A percentile compares a stretch with the other conserved stretches of the same genome.
Conservation (phyloP, 441 rosid genomes). For the Mallotus repandus region DNA sequence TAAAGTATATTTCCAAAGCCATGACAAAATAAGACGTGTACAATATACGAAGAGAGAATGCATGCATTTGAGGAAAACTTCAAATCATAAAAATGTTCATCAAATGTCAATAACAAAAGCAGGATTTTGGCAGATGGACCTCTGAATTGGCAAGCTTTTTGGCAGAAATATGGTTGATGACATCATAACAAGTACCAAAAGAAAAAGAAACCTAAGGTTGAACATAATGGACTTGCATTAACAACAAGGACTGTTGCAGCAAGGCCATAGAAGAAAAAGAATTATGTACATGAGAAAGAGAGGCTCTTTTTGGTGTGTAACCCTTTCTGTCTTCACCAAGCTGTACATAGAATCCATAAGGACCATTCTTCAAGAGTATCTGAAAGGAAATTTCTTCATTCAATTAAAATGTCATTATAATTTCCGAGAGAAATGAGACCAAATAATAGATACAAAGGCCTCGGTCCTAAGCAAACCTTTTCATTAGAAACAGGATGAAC, state of each 20-base stretch:
- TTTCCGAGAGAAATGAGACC: conserved; percentile 7
- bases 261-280: background rate
- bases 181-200: background rate
- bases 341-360: conserved; percentile 90
- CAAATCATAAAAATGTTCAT: background rate
- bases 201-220: conserved; percentile 14
- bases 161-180: background rate
- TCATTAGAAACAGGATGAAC: conserved; percentile 78
- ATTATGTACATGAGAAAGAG: conserved; percentile 66
- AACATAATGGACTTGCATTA: background rate
- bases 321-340: conserved; percentile 90
- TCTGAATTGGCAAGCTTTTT: background rate
- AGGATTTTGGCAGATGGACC: no score
- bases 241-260: background rate
- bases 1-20: background rate
- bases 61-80: background rate
- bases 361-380: conserved; percentile 91
- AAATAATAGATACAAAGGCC: conserved; percentile 9
- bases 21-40: background rate
- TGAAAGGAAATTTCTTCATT: conserved; percentile 29
- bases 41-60: background rate
- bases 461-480: conserved; percentile 58
- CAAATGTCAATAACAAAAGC: background rate
- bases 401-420: background rate
- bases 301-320: conserved; percentile 75